Evolutionary conservation across 257 asterid species (phyloP).

Genomic region (Fraxinus anomala): DNA sequence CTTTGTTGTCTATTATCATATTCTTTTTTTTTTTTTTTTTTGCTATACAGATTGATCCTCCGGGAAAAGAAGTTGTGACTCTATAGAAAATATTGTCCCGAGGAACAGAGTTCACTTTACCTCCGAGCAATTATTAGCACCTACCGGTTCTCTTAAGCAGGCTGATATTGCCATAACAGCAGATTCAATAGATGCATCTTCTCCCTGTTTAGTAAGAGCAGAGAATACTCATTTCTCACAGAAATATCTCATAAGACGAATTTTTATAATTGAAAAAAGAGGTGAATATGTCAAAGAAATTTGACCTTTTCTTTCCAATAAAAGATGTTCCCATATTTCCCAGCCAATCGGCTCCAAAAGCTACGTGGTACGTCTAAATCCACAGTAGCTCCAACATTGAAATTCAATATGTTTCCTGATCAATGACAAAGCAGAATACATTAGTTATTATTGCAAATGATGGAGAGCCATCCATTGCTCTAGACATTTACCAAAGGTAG

Average conservation of each 20-base stretch:
- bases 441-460: not conserved
- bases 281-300: not conserved
- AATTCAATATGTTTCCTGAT: slow-evolving; percentile 86
- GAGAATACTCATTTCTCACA: not conserved
- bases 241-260: not conserved
- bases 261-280: not conserved
- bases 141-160: slow-evolving; percentile 81
- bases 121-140: slow-evolving; percentile 72
- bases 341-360: slow-evolving; percentile 94
- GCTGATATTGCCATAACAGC: slow-evolving; percentile 79
- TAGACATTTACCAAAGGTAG: slow-evolving; percentile 68
- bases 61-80: not conserved
- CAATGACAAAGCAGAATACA: slow-evolving; percentile 8
- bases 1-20: slow-evolving; percentile 2
- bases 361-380: slow-evolving; percentile 91
- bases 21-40: not conserved
- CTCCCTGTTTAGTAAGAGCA: slow-evolving; percentile 52
- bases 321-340: slow-evolving; percentile 88
- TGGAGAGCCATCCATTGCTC: slow-evolving; percentile 6
- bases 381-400: slow-evolving; percentile 85
- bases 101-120: slow-evolving; percentile 38
- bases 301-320: slow-evolving; percentile 92
- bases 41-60: not conserved
- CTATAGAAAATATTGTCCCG: not conserved
- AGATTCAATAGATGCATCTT: slow-evolving; percentile 85